Conservation (phyloP, 495 filamentous ascomycete genomes). For the Aspergillus ellipticus region DNA sequence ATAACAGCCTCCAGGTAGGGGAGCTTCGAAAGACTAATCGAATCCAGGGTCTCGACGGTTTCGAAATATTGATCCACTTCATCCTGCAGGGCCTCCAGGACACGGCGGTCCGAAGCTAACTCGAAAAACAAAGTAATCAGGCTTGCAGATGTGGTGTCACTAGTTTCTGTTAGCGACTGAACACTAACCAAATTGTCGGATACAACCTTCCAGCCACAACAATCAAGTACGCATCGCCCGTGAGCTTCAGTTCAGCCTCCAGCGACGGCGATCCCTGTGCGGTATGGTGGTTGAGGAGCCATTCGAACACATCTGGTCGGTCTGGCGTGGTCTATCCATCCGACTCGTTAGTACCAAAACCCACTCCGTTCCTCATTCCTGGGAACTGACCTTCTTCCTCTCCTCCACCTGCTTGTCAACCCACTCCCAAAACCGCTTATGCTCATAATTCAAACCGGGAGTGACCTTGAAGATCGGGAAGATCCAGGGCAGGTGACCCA, state of each 20-base stretch:
- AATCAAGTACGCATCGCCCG: background rate
- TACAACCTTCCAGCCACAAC: background rate
- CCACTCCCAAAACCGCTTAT: background rate
- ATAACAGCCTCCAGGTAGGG: background rate
- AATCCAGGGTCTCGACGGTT: background rate
- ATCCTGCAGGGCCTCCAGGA: background rate
- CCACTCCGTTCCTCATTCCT: background rate
- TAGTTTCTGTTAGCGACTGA: background rate
- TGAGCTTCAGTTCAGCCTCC: background rate
- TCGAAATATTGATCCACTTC: background rate
- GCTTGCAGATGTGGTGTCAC: conserved; percentile 4
- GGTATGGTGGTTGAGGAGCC: background rate
- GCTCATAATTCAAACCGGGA: background rate
- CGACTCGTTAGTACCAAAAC: background rate
- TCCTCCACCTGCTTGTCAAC: background rate
- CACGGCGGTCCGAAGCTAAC: background rate
- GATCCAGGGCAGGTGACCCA: background rate
- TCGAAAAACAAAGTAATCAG: background rate
- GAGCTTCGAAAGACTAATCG: background rate
- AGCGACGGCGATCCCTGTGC: background rate
- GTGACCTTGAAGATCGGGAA: background rate
- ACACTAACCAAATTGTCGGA: background rate
- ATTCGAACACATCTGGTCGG: background rate
- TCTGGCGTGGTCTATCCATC: background rate
- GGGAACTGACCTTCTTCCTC: background rate